Conservation (phyloP, 495 filamentous ascomycete genomes). For the Neohortaea acidophila region DNA sequence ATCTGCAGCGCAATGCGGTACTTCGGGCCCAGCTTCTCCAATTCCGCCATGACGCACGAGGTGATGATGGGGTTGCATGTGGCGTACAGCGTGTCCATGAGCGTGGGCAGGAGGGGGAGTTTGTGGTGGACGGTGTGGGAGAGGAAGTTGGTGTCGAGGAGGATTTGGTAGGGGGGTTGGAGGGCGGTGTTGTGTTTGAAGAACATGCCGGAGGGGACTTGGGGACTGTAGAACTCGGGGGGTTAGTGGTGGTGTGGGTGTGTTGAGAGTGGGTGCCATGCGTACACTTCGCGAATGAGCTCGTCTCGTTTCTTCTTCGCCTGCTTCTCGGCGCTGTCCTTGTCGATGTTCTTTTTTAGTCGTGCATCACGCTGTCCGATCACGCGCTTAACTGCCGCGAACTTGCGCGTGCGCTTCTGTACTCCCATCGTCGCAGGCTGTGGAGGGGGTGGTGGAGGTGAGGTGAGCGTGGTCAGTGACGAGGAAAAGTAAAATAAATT, state of each 20-base stretch:
- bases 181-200: constrained; percentile 88
- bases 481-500: too few relatives aligned
- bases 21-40: constrained; percentile 82
- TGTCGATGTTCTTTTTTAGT: constrained; percentile 37
- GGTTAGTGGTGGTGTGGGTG: background rate
- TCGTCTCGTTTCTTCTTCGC: constrained; percentile 41
- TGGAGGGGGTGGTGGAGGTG: too few relatives aligned
- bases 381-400: constrained; percentile 34
- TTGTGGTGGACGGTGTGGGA: constrained; percentile 82
- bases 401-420: constrained; percentile 35
- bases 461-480: background rate
- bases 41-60: constrained; percentile 58
- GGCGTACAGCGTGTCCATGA: constrained; percentile 70
- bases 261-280: constrained; percentile 1
- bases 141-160: constrained; percentile 85
- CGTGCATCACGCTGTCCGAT: constrained; percentile 37
- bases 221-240: constrained; percentile 13
- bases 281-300: constrained; percentile 52
- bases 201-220: constrained; percentile 70
- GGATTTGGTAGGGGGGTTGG: constrained; percentile 71
- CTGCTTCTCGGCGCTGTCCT: constrained; percentile 35
- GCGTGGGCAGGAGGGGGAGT: constrained; percentile 65
- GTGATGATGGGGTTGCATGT: constrained; percentile 57
- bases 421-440: constrained; percentile 27
- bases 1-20: constrained; percentile 81